Evolutionary conservation across 257 asterid species (phyloP).

Genomic region (Nicotiana attenuata): DNA sequence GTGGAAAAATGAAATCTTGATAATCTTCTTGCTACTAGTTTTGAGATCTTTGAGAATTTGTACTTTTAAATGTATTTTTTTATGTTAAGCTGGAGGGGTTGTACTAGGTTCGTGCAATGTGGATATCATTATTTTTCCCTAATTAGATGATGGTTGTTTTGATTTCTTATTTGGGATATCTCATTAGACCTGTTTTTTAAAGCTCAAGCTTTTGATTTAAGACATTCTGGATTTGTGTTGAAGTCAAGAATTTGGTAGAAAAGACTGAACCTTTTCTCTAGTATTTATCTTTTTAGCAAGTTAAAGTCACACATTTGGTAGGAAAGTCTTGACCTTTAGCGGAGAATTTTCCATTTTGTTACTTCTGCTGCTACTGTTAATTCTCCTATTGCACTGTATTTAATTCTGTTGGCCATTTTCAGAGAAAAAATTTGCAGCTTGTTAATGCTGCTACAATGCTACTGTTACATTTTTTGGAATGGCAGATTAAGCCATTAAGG

Average conservation of each 20-base stretch:
- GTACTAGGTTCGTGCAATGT: not conserved
- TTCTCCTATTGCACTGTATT: too few species aligned
- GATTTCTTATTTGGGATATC: not conserved
- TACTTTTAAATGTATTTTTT: not conserved
- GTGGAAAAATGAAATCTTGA: not conserved
- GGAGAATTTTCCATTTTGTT: not conserved
- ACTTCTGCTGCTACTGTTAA: too few species aligned
- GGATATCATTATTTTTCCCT: not conserved
- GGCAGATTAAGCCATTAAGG: too few species aligned
- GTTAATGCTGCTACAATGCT: too few species aligned
- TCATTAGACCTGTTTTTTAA: not conserved
- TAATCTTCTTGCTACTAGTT: not conserved
- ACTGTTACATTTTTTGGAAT: too few species aligned
- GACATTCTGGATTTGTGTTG: not conserved
- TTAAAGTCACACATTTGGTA: not conserved
- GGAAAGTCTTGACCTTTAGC: not conserved
- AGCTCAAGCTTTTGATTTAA: not conserved
- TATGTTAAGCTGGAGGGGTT: not conserved
- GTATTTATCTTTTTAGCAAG: not conserved
- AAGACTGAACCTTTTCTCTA: not conserved
- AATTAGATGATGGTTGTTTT: not conserved
- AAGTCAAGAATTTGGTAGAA: not conserved
- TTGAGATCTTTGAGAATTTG: not conserved
- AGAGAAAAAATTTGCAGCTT: too few species aligned
- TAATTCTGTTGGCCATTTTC: too few species aligned